Evolutionary conservation across 2,329 filamentous ascomycete species (phyloP), one percentile per base, ranked within the genome.

Genomic region (Penicillium sp.): DNA sequence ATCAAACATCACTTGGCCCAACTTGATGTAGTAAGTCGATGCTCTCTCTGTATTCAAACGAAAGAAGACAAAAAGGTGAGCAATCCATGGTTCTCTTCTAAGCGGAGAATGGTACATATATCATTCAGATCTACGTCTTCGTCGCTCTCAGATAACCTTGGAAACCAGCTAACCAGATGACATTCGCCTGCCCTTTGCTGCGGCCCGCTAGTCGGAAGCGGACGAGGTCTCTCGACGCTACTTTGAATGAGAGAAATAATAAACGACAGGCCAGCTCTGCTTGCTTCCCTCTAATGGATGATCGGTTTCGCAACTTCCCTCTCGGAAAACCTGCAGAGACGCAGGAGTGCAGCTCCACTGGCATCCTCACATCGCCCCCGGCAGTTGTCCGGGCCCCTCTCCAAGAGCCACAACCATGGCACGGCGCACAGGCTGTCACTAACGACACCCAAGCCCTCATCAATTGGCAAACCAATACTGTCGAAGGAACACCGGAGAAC

Each of bases 371-470:
- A 25, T 61, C 58, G 2, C 31, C 66, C 10, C 46, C 42, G 24
- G 57, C 57, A 1, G 50, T 59, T 3, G 51, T 66, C 27, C 15
- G 63, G 12, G 50, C 41, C 1, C 62, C 63, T 13, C 53, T 65
- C 12, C 43, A 40, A 25, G 25, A 9, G 1, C 25, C 38, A n/a
- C 44, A 47, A 24, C 6, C n/a, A 4, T 44, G 44, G 44, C 33
- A 44, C 28, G 35, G 6, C 10, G 52, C 18, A 2, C 15, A 42
- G 4, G 42, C 50, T 7, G 38, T 47, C n/a, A 44, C 53, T 6
- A 44, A 46, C 15, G 10, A 44, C 15, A 38, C 29, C n/a, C 44
- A 48, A 29, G 37, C 31, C 4, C 24, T 50, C 13, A 55, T 53
- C 2, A 29, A 47, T 12, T 55, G 50, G 53, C 32, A 13, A 29